Percentiles rank a stretch among this genome's conserved stretches.
Conservation (phyloP, 148 eudicot genomes). For the Vaccinium darrowii region DNA sequence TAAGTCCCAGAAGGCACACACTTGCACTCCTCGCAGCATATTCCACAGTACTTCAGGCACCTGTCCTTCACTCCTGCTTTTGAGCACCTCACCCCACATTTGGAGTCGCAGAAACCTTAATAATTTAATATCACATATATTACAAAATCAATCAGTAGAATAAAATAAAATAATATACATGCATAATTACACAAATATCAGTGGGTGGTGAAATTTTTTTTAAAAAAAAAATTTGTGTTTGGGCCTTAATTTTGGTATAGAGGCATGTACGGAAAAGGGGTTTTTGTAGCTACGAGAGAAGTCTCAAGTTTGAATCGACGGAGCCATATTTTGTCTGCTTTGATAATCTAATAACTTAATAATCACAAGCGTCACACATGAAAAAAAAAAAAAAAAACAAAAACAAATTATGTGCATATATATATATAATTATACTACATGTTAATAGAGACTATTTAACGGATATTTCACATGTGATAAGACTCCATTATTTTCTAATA, state of each 20-base stretch:
- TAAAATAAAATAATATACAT: not conserved
- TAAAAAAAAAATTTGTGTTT: not conserved
- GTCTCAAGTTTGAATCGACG: too few relatives aligned
- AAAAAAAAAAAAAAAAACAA: too few relatives aligned
- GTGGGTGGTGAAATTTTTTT: not conserved
- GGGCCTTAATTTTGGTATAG: not conserved
- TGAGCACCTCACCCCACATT: slow-evolving; percentile 43
- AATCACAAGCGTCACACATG: too few relatives aligned
- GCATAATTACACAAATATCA: not conserved
- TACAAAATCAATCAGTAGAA: not conserved
- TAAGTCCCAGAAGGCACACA: slow-evolving; percentile 56
- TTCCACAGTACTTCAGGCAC: slow-evolving; percentile 44
- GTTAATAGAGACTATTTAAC: too few relatives aligned
- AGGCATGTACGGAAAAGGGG: not conserved
- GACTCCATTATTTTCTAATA: too few relatives aligned
- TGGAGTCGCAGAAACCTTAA: slow-evolving; percentile 28
- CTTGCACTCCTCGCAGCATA: slow-evolving; percentile 47
- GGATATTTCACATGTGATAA: too few relatives aligned
- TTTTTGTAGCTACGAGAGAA: too few relatives aligned
- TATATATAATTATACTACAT: too few relatives aligned
- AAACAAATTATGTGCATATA: too few relatives aligned
- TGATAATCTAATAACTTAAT: too few relatives aligned
- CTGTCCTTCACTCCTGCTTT: slow-evolving; percentile 26
- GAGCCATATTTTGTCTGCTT: too few relatives aligned
- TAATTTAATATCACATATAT: not conserved